A percentile compares a stretch with the other conserved stretches of the same genome.
These are phyloP conservation scores for Kondoa subrosea DNA, from an alignment of 768 basidiomycete species.

Conservation along the genomic window DNA sequence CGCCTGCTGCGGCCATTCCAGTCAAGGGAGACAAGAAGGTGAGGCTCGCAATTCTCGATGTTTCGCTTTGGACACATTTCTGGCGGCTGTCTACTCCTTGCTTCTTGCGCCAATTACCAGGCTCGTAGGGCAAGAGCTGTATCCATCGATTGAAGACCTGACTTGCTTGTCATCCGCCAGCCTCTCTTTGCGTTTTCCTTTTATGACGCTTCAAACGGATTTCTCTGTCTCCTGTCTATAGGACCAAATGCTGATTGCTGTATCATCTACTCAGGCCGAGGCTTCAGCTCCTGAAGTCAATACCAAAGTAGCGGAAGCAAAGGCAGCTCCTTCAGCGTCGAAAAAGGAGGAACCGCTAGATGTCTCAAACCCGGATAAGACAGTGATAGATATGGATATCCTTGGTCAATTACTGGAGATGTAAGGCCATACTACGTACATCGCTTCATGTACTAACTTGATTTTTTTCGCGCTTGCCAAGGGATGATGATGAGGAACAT, in stretches of 20 bases:
- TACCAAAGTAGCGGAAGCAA: background rate
- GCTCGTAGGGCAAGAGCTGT: too few species aligned
- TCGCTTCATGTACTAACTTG: background rate
- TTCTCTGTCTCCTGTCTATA: too few species aligned
- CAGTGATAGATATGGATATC: constrained; percentile 55
- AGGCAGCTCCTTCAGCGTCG: too few species aligned
- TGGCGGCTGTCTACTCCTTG: background rate
- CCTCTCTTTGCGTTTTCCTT: too few species aligned
- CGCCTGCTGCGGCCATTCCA: background rate
- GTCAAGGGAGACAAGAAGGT: background rate
- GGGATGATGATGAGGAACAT: constrained; percentile 47
- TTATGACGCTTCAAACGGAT: too few species aligned
- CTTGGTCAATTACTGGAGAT: constrained; percentile 80
- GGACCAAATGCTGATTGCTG: too few species aligned
- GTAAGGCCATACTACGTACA: constrained; percentile 30
- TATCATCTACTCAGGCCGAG: background rate
- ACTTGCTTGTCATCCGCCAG: too few species aligned
- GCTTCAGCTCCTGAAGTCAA: background rate
- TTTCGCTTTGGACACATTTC: background rate
- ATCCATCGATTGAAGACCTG: too few species aligned
- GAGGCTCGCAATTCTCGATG: background rate
- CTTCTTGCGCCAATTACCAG: background rate
- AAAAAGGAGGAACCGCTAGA: constrained; percentile 1
- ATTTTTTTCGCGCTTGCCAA: background rate
- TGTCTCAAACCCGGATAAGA: constrained; percentile 4